phyloP scores from a whole-genome alignment of 2,329 filamentous ascomycete genomes.

The Phaeosphaeriaceae sp. region DNA sequence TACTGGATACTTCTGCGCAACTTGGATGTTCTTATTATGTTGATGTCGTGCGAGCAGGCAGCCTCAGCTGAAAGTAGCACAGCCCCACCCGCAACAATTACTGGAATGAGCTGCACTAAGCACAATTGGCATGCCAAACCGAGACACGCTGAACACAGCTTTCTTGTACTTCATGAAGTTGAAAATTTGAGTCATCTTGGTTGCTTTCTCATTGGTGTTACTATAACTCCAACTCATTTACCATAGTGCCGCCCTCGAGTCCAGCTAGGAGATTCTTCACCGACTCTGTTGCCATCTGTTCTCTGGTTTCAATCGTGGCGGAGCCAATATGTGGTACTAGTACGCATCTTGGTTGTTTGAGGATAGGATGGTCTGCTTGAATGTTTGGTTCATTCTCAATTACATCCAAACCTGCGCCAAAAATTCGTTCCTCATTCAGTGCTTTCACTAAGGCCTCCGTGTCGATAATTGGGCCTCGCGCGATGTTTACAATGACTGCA shows the following conservation, averaged over 20 bases:
- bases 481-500: conserved; percentile 63
- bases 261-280: conserved; percentile 59
- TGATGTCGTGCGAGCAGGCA: not conserved
- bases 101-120: too few relatives aligned
- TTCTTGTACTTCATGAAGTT: not conserved
- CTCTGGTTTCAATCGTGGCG: conserved; percentile 62
- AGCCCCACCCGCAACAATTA: not conserved
- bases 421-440: conserved; percentile 58
- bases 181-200: not conserved
- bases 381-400: conserved; percentile 62
- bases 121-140: not conserved
- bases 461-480: conserved; percentile 62
- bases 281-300: conserved; percentile 64
- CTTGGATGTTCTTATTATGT: not conserved
- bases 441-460: conserved; percentile 60
- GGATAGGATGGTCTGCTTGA: conserved; percentile 53
- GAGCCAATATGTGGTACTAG: conserved; percentile 66
- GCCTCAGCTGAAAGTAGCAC: conserved; percentile 4
- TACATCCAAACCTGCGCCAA: conserved; percentile 62
- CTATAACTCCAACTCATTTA: conserved; percentile 37
- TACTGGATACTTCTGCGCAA: not conserved
- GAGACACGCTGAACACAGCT: not conserved
- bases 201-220: conserved; percentile 34
- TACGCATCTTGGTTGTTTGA: conserved; percentile 58
- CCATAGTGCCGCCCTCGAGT: conserved; percentile 30